These are phyloP conservation scores for Acrocalymma vagum DNA, from an alignment of 2,329 filamentous ascomycete species.

Conservation along the genomic window DNA sequence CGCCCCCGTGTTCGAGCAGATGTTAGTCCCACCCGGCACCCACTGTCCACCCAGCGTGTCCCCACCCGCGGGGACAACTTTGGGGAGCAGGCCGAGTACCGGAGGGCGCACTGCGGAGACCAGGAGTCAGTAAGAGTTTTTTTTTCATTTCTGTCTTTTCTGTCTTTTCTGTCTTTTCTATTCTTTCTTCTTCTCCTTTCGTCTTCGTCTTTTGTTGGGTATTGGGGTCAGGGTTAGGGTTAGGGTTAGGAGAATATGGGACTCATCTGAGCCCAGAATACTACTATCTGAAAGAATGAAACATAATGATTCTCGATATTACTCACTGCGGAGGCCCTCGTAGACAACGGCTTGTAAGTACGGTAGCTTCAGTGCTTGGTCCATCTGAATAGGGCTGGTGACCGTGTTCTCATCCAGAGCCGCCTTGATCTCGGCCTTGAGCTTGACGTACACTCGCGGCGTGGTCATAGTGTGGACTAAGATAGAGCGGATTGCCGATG, in stretches of 20 bases:
- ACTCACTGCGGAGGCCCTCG: constrained; percentile 45
- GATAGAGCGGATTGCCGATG: constrained; percentile 13
- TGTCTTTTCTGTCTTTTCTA: no score
- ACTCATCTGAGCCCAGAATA: no score
- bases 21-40: constrained; percentile 9
- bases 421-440: constrained; percentile 13
- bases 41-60: constrained; percentile 11
- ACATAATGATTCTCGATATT: no score
- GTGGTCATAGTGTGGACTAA: constrained; percentile 12
- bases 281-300: no score
- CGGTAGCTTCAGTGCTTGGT: constrained; percentile 14
- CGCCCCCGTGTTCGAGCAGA: constrained; percentile 1
- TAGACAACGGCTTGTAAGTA: constrained; percentile 24
- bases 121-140: no score
- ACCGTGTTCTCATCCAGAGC: constrained; percentile 4
- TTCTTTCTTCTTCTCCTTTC: no score
- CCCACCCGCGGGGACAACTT: constrained; percentile 13
- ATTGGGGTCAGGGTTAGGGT: no score
- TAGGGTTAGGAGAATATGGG: no score
- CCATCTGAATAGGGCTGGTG: constrained; percentile 11
- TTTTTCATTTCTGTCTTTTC: no score
- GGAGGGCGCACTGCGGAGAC: constrained; percentile 21
- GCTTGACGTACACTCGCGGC: constrained; percentile 9
- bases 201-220: no score
- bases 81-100: constrained; percentile 5